A percentile compares a stretch with the other conserved stretches of the same genome.
Conservation (phyloP, 2,329 filamentous ascomycete genomes). For the Xylaria digitata region DNA sequence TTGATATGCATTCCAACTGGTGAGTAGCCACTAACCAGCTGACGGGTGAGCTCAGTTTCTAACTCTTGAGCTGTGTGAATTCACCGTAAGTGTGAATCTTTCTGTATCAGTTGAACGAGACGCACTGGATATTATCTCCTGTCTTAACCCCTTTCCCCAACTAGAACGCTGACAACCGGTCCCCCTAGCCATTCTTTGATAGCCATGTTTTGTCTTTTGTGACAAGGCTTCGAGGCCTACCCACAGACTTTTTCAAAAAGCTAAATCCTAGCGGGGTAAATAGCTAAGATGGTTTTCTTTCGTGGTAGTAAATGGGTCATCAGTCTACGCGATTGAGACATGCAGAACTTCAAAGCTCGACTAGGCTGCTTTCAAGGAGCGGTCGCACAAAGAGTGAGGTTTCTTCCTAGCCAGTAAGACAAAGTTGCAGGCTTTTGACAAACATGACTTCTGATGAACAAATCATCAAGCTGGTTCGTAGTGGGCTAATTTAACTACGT, state of each 20-base stretch:
- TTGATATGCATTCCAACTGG: not conserved
- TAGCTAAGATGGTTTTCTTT: not conserved
- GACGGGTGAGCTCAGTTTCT: not conserved
- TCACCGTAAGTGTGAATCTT: not conserved
- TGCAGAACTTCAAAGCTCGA: not conserved
- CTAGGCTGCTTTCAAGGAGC: not conserved
- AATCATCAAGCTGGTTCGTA: not conserved
- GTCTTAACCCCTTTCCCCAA: not conserved
- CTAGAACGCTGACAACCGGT: not conserved
- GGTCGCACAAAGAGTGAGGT: not conserved
- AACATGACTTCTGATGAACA: not conserved
- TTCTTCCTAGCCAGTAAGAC: not conserved
- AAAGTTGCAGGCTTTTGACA: conserved; percentile 5
- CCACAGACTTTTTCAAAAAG: no score
- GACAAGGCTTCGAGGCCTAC: not conserved
- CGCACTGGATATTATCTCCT: not conserved
- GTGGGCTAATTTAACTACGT: conserved; percentile 13
- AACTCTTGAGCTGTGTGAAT: not conserved
- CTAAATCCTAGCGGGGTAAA: not conserved
- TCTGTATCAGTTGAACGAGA: not conserved
- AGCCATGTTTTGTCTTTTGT: not conserved
- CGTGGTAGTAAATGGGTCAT: not conserved
- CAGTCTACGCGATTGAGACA: not conserved
- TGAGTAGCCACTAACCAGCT: not conserved
- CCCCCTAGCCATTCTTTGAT: not conserved